Base-by-base conservation (phyloP, 1,139 yeast species). In the Citeromyces hawaiiensis region DNA sequence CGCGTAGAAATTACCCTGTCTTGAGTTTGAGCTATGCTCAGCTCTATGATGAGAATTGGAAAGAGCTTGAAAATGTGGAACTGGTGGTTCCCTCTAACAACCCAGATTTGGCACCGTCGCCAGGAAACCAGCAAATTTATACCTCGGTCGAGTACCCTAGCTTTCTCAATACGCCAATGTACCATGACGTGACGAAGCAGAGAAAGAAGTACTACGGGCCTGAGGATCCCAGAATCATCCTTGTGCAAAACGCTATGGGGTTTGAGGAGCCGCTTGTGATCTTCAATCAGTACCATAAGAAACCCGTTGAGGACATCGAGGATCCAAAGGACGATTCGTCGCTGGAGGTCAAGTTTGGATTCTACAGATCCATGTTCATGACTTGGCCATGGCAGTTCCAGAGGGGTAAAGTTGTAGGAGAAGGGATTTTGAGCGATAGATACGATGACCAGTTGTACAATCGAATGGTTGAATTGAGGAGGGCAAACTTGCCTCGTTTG, bases 171-270 rank as follows among this genome's bases (percentile, higher is more conserved):
- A 45, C 56, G 21, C 54, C 58, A 18, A 49, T 56, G 27, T 23
- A 23, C 27, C 27, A 23, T 9, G 27, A 23, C 40, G 53, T 18
- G 49, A 38, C 39, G 15, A 18, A 36, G 14, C 15, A 18, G 14
- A 23, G 23, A 18, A 36, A 36, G 8, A 37, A 32, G 13, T 27
- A 23, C n/a, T 21, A 17, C 10, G 73, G 74, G 1, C 70, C 74
- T 2, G 73, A 68, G 47, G 73, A 69, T 48, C 74, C 75, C 4
- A 55, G 71, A 40, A 53, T 68, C 17, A 48, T 66, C 9, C 59
- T 56, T 45, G 52, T 53, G 42, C 52, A 52, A 21, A 69, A 70
- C 1, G 31, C 36, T 7, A 40, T 34, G 52, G 52, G 43, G 44
- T 50, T 47, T 34, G 59, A 58, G 25, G 77, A 70, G 44, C 76